Evolutionary conservation across 148 eudicot genomes (phyloP).

Genomic region (Heliamphora exappendiculata): DNA sequence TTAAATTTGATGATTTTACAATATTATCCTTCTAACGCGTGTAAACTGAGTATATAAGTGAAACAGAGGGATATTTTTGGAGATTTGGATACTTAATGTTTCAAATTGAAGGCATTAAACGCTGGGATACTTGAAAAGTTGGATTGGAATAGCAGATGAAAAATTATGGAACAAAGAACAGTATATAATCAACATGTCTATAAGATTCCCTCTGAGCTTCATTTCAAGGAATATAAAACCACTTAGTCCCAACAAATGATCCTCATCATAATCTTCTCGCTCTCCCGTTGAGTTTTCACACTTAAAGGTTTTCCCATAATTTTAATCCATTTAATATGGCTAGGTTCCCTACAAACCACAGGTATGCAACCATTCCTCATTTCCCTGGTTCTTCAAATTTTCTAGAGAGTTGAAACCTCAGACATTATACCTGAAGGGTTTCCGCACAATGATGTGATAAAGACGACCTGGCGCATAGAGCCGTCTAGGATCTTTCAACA

Average conservation of each 20-base stretch:
- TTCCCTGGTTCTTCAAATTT: background rate
- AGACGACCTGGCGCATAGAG: conserved; percentile 96
- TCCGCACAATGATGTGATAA: conserved; percentile 91
- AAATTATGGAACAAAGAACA: background rate
- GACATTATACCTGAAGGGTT: conserved; percentile 81
- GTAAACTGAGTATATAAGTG: background rate
- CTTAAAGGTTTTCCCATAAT: background rate
- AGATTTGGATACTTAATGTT: background rate
- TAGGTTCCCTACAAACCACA: background rate
- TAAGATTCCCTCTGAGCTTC: background rate
- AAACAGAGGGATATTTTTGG: background rate
- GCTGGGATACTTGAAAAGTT: background rate
- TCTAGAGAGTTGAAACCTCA: background rate
- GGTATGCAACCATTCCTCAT: too few species aligned
- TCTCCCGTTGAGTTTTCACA: background rate
- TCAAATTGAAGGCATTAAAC: background rate
- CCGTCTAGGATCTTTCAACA: conserved; percentile 83
- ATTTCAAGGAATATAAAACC: background rate
- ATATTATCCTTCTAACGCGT: background rate
- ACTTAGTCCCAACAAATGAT: background rate
- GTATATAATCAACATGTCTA: background rate
- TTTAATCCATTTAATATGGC: background rate
- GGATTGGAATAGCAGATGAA: background rate
- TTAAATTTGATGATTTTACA: background rate
- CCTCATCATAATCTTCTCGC: background rate